phyloP scores from a whole-genome alignment of 148 eudicot genomes.

The Tetragonia tetragonoides region DNA sequence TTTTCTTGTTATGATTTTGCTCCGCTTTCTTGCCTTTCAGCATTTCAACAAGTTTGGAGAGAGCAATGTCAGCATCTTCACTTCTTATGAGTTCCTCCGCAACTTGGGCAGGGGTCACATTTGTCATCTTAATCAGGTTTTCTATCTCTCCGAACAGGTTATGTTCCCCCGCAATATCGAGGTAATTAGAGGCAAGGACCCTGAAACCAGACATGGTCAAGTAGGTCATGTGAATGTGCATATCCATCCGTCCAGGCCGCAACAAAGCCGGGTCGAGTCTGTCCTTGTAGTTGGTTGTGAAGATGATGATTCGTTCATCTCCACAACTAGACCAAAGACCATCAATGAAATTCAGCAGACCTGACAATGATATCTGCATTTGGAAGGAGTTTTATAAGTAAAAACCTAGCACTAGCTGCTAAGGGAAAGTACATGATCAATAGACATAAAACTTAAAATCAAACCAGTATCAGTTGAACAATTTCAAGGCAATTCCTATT shows the following conservation, averaged over 20 bases:
- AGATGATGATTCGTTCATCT: constrained; percentile 47
- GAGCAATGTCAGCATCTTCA: constrained; percentile 39
- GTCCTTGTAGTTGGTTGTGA: constrained; percentile 54
- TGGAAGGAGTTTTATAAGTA: background rate
- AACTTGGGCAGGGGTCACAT: constrained; percentile 54
- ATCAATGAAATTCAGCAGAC: constrained; percentile 43
- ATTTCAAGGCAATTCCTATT: too few species aligned
- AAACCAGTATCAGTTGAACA: too few species aligned
- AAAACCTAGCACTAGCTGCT: too few species aligned
- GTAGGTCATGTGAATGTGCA: constrained; percentile 58
- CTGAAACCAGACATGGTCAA: constrained; percentile 38
- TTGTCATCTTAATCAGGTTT: constrained; percentile 23
- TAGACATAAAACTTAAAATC: too few species aligned
- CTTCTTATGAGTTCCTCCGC: constrained; percentile 55
- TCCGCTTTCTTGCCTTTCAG: constrained; percentile 33
- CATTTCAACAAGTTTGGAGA: constrained; percentile 35
- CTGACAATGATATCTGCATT: constrained; percentile 41
- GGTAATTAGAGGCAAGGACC: constrained; percentile 43
- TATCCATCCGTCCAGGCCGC: constrained; percentile 54
- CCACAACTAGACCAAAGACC: constrained; percentile 56
- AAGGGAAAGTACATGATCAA: too few species aligned
- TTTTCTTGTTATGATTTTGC: background rate
- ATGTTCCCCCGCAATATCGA: constrained; percentile 33
- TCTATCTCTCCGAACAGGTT: constrained; percentile 36
- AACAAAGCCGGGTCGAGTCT: constrained; percentile 45